Percentiles rank a stretch among this genome's conserved stretches.
Conservation (phyloP, 257 asterid genomes). For the Verbascum thapsus region DNA sequence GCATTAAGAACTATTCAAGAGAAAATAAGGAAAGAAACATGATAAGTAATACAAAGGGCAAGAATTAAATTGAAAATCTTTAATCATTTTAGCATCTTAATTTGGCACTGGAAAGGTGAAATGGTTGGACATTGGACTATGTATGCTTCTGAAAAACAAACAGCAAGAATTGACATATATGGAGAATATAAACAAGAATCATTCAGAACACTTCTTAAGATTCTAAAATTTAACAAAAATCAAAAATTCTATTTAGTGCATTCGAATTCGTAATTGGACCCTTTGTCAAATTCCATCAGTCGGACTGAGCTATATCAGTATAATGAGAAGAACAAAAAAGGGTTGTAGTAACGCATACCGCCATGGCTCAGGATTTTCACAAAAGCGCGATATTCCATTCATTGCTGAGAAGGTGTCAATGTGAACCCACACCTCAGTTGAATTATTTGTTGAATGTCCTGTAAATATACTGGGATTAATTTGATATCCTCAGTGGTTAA, state of each 20-base stretch:
- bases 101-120: conserved; percentile 3
- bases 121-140: conserved; percentile 1
- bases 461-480: conserved; percentile 27
- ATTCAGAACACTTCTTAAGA: background rate
- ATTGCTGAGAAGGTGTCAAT: conserved; percentile 89
- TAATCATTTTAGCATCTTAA: background rate
- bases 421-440: conserved; percentile 73
- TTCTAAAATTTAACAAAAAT: background rate
- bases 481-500: background rate
- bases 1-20: background rate
- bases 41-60: background rate
- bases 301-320: conserved; percentile 19
- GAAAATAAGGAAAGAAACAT: background rate
- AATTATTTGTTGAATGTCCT: conserved; percentile 53
- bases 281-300: conserved; percentile 14
- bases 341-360: conserved; percentile 42
- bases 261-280: background rate
- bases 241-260: background rate
- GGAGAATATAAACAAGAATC: background rate
- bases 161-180: background rate
- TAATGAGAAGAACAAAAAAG: conserved; percentile 8
- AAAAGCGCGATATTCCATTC: conserved; percentile 94
- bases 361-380: conserved; percentile 78
- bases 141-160: background rate
- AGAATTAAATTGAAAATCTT: conserved; percentile 3